Conservation (phyloP, 768 basidiomycete species). For the Panaeolus papilionaceus region DNA sequence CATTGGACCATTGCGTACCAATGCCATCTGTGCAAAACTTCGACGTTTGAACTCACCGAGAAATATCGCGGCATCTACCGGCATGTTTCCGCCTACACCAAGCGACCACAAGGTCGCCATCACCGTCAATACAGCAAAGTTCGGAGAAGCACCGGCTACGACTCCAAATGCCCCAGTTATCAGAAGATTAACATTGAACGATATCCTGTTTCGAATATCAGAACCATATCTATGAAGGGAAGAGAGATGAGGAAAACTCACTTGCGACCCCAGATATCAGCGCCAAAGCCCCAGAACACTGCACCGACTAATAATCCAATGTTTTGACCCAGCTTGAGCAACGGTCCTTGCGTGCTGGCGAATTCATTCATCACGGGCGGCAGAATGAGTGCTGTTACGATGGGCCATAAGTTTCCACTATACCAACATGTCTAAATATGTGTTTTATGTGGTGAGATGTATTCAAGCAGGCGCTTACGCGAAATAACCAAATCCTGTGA, state of each 20-base stretch:
- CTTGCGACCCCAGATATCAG: constrained; percentile 77
- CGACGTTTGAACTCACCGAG: constrained; percentile 48
- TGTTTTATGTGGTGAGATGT: neutral
- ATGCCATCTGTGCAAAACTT: too few relatives aligned
- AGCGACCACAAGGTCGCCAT: constrained; percentile 64
- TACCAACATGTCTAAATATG: neutral
- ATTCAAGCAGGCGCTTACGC: constrained; percentile 27
- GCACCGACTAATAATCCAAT: constrained; percentile 75
- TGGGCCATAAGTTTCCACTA: constrained; percentile 38
- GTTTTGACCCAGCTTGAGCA: constrained; percentile 73
- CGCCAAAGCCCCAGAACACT: constrained; percentile 70
- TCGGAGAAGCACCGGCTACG: constrained; percentile 64
- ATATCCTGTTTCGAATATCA: constrained; percentile 46
- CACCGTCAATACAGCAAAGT: constrained; percentile 54
- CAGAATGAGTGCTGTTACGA: constrained; percentile 53
- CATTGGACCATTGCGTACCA: too few relatives aligned
- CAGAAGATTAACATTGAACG: constrained; percentile 73
- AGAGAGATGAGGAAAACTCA: constrained; percentile 28
- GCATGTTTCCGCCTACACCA: constrained; percentile 72
- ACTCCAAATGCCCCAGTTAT: constrained; percentile 70
- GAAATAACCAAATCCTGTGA: constrained; percentile 40
- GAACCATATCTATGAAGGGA: neutral
- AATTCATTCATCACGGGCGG: constrained; percentile 72
- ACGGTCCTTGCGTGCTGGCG: constrained; percentile 56
- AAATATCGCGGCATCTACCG: constrained; percentile 80